phyloP scores from a whole-genome alignment of 345 rosid genomes.

The Anacardium occidentale region DNA sequence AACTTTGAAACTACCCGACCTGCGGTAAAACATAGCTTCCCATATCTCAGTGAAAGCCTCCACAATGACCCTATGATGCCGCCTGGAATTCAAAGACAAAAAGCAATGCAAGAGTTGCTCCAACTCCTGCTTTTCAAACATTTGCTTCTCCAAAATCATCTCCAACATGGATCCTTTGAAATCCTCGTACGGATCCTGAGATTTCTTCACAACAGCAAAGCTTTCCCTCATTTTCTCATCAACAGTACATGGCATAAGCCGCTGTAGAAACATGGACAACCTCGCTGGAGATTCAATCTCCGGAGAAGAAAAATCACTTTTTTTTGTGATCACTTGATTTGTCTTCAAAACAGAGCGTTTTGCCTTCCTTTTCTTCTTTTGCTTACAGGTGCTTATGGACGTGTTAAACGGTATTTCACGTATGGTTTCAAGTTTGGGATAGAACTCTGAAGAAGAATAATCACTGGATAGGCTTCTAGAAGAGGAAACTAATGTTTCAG shows the following conservation, averaged over 20 bases:
- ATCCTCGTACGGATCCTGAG: conserved; percentile 64
- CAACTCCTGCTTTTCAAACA: conserved; percentile 55
- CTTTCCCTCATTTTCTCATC: conserved; percentile 69
- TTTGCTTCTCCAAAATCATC: conserved; percentile 70
- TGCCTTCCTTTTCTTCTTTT: conserved; percentile 21
- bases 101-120: conserved; percentile 69
- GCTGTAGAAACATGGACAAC: conserved; percentile 49
- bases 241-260: conserved; percentile 55
- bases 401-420: conserved; percentile 22
- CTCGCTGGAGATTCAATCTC: conserved; percentile 58
- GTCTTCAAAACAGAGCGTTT: conserved; percentile 19
- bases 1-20: conserved; percentile 13
- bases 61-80: conserved; percentile 51
- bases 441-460: conserved; percentile 41
- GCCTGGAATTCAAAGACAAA: conserved; percentile 54
- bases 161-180: conserved; percentile 73
- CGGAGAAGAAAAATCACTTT: conserved; percentile 8
- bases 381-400: conserved; percentile 3
- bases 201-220: conserved; percentile 72
- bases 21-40: conserved; percentile 40
- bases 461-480: conserved; percentile 63
- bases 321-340: not conserved
- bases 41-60: conserved; percentile 60
- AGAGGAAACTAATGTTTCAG: conserved; percentile 58
- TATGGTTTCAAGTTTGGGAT: conserved; percentile 28